These are phyloP conservation scores for Cercospora sp. DNA, from an alignment of 2,329 filamentous ascomycete genomes.

Conservation along the genomic window DNA sequence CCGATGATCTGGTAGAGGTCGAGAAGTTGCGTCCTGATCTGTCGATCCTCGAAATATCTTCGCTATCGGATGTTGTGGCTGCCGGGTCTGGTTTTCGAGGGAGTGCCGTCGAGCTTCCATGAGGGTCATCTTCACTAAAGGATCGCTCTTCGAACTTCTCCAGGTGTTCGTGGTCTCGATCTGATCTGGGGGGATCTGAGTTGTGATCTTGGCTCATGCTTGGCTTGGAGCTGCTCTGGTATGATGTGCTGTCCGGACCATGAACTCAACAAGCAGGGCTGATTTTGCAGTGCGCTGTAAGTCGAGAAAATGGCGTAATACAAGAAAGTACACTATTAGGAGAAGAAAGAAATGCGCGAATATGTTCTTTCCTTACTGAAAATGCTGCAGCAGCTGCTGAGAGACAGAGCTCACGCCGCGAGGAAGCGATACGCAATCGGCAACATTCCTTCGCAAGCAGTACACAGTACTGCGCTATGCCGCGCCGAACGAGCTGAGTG, in stretches of 20 bases:
- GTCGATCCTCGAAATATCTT: slow-evolving; percentile 18
- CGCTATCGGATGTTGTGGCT: slow-evolving; percentile 23
- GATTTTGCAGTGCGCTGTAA: neutral
- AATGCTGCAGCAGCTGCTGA: neutral
- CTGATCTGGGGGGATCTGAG: slow-evolving; percentile 13
- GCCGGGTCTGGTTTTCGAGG: slow-evolving; percentile 22
- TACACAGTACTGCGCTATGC: neutral
- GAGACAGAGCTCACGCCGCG: neutral
- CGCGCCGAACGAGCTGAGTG: neutral
- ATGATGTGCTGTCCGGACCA: neutral
- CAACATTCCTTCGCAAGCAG: neutral
- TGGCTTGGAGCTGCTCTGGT: neutral
- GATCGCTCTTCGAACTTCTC: slow-evolving; percentile 23
- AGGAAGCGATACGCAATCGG: neutral
- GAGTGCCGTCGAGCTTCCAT: slow-evolving; percentile 17
- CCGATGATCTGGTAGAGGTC: slow-evolving; percentile 19
- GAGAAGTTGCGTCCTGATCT: slow-evolving; percentile 21
- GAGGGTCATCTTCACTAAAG: slow-evolving; percentile 17
- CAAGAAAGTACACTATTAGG: neutral
- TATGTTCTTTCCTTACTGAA: neutral
- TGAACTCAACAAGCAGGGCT: neutral
- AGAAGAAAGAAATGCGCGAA: neutral
- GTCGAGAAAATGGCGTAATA: neutral
- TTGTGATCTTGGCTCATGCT: slow-evolving; percentile 25
- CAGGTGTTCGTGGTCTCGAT: slow-evolving; percentile 17